phyloP scores from a whole-genome alignment of 257 asterid species.

The Solanum sitiens region DNA sequence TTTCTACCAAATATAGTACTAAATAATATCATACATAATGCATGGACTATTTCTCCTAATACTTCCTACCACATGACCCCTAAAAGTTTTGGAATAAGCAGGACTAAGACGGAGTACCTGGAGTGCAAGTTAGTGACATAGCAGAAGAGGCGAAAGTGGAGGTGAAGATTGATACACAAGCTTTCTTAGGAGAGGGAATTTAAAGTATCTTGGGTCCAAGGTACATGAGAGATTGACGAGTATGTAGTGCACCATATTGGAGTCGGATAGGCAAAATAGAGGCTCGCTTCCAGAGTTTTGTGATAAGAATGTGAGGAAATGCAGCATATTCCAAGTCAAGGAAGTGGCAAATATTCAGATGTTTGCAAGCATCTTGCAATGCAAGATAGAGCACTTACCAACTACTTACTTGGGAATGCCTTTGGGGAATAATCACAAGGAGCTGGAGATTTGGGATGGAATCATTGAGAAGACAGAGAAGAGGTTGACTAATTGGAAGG shows the following conservation, averaged over 20 bases:
- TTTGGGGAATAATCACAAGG: too few species aligned
- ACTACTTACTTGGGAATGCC: too few species aligned
- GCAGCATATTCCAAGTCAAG: too few species aligned
- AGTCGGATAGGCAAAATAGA: not conserved
- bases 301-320: not conserved
- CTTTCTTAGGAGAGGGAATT: not conserved
- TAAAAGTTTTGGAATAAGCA: not conserved
- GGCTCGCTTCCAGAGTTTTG: not conserved
- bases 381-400: too few species aligned
- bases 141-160: not conserved
- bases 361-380: too few species aligned
- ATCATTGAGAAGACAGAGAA: too few species aligned
- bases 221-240: not conserved
- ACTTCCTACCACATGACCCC: not conserved
- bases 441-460: too few species aligned
- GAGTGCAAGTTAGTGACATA: not conserved
- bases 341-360: too few species aligned
- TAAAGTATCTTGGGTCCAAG: not conserved
- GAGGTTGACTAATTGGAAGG: too few species aligned
- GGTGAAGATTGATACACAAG: not conserved
- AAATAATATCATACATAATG: not conserved
- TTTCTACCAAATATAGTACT: not conserved
- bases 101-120: not conserved
- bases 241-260: not conserved
- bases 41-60: not conserved